Percentiles rank a stretch among this genome's conserved stretches.
Evolutionary conservation across 495 filamentous ascomycete species (phyloP).

Genomic region (Neurospora hispaniola): DNA sequence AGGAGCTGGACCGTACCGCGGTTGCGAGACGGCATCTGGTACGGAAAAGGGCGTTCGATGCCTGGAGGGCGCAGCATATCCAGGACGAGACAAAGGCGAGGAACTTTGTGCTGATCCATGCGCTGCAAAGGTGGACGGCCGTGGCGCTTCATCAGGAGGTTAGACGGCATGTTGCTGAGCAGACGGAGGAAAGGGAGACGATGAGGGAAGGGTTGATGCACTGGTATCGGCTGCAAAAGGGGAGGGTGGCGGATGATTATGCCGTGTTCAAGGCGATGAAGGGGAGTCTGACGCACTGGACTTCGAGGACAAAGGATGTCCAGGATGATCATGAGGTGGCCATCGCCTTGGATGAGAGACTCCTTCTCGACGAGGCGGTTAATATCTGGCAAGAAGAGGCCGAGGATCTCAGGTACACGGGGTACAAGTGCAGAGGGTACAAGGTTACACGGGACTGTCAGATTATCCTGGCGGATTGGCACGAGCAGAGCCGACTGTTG

Average conservation of each 20-base stretch:
- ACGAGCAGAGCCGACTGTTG: slow-evolving; percentile 16
- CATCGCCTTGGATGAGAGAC: slow-evolving; percentile 15
- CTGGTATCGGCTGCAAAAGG: slow-evolving; percentile 6
- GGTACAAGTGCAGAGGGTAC: slow-evolving; percentile 9
- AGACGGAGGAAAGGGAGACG: slow-evolving; percentile 6
- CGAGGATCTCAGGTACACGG: slow-evolving; percentile 11
- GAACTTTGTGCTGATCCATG: slow-evolving; percentile 46
- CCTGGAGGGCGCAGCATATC: slow-evolving; percentile 64
- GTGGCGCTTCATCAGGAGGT: slow-evolving; percentile 19
- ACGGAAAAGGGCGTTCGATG: slow-evolving; percentile 60
- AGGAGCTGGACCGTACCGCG: slow-evolving; percentile 37
- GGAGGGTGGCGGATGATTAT: slow-evolving; percentile 15
- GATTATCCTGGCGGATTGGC: slow-evolving; percentile 13
- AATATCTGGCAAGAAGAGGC: slow-evolving; percentile 23
- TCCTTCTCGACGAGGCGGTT: slow-evolving; percentile 19
- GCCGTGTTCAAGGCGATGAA: neutral
- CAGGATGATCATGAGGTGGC: slow-evolving; percentile 13
- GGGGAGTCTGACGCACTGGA: slow-evolving; percentile 10
- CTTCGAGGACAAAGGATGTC: slow-evolving; percentile 4
- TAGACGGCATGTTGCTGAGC: slow-evolving; percentile 13
- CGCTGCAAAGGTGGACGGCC: slow-evolving; percentile 19
- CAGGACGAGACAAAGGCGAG: slow-evolving; percentile 65
- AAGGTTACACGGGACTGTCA: slow-evolving; percentile 6
- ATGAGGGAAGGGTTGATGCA: slow-evolving; percentile 7
- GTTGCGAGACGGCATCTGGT: slow-evolving; percentile 60